A percentile compares a stretch with the other conserved stretches of the same genome.
These are phyloP conservation scores for Phytophthora kernoviae DNA, from an alignment of 352 stramenopile genomes.

Conservation along the genomic window DNA sequence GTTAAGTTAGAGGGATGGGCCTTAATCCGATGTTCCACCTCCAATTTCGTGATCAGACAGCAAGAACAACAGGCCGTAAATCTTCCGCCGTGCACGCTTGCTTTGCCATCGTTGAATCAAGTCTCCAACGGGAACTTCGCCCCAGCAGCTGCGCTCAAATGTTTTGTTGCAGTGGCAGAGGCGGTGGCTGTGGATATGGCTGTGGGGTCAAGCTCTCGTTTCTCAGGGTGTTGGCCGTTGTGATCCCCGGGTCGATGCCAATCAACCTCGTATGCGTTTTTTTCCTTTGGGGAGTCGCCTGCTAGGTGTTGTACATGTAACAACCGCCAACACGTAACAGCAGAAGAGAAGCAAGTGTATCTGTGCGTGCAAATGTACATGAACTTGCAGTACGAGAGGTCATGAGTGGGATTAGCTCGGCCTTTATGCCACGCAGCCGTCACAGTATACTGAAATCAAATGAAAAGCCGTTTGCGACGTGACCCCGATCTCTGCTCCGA, in stretches of 20 bases:
- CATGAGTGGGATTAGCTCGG: too few species aligned
- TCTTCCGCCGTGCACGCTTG: neutral
- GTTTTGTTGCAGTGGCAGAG: neutral
- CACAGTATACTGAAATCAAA: neutral
- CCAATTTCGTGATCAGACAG: neutral
- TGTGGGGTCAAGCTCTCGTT: neutral
- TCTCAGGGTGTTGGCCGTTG: neutral
- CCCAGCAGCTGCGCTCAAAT: neutral
- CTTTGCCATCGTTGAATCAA: neutral
- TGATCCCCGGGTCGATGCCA: too few species aligned
- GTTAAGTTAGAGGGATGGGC: neutral
- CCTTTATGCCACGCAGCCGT: neutral
- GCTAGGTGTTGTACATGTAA: too few species aligned
- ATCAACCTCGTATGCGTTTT: too few species aligned
- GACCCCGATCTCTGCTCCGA: neutral
- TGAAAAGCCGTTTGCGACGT: neutral
- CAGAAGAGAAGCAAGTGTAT: too few species aligned
- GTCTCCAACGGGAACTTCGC: neutral
- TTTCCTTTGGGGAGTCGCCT: too few species aligned
- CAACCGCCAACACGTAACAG: too few species aligned
- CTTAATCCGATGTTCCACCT: neutral
- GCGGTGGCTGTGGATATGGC: neutral
- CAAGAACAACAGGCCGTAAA: neutral
- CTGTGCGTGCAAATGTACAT: neutral
- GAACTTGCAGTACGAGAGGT: too few species aligned